These are phyloP conservation scores for Xylaria polymorpha DNA, from an alignment of 2,329 filamentous ascomycete genomes.

Conservation along the genomic window DNA sequence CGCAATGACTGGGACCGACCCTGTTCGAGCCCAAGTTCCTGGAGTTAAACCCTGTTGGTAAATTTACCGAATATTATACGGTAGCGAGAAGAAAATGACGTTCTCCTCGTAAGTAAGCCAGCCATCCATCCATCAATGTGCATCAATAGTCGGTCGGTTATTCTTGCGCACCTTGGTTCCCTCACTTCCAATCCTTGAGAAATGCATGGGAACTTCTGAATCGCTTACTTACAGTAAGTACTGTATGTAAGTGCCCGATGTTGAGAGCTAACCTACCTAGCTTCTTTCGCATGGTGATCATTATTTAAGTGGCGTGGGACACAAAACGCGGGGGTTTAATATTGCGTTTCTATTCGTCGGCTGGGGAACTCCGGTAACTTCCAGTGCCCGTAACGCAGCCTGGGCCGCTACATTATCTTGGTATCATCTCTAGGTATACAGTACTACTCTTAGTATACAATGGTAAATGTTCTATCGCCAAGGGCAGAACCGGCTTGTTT, in stretches of 20 bases:
- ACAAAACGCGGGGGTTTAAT: constrained; percentile 33
- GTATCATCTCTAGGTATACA: constrained; percentile 2
- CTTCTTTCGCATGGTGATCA: constrained; percentile 9
- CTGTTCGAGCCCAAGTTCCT: background rate
- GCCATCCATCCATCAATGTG: background rate
- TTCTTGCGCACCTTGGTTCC: background rate
- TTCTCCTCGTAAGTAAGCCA: background rate
- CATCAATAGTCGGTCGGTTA: background rate
- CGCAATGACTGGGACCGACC: background rate
- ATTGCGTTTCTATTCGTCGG: constrained; percentile 33
- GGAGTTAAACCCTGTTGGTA: background rate
- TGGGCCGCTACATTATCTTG: constrained; percentile 2
- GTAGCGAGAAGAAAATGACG: background rate
- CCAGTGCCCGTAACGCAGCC: background rate
- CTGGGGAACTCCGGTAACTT: background rate
- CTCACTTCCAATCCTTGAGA: background rate
- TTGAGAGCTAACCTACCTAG: constrained; percentile 17
- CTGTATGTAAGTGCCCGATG: constrained; percentile 3
- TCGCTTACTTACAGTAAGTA: no score
- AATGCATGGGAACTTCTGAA: constrained; percentile 12
- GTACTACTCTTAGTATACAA: background rate
- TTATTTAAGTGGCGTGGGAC: constrained; percentile 24
- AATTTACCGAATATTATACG: background rate
- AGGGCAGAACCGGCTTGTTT: background rate
- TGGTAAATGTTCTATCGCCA: background rate